phyloP scores from a whole-genome alignment of 257 asterid species.

The Coffea eugenioides region DNA sequence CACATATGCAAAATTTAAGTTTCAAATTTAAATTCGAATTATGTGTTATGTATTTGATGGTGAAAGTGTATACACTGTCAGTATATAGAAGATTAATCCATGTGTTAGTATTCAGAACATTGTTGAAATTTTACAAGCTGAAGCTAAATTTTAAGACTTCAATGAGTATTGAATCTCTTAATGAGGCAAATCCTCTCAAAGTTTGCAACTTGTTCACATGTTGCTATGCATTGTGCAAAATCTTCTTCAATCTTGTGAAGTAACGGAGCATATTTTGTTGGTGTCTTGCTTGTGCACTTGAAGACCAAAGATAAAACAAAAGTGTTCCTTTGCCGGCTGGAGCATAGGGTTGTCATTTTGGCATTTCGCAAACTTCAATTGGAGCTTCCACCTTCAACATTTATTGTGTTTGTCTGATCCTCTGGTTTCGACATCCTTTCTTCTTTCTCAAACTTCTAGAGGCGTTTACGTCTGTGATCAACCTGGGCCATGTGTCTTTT shows the following conservation, averaged over 20 bases:
- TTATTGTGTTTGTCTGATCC: not conserved
- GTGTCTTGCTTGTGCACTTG: not conserved
- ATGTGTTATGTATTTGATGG: no score
- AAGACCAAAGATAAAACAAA: not conserved
- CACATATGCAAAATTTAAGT: no score
- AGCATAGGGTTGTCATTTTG: not conserved
- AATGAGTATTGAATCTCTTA: not conserved
- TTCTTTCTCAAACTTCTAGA: not conserved
- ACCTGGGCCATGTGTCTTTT: not conserved
- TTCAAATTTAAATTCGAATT: no score
- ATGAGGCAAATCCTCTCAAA: not conserved
- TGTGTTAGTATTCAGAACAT: no score
- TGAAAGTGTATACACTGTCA: no score
- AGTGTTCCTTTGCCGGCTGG: conserved; percentile 17
- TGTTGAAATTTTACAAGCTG: not conserved
- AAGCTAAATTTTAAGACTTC: no score
- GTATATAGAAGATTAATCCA: not conserved
- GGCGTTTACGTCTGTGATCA: not conserved
- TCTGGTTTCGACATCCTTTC: not conserved
- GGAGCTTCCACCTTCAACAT: not conserved
- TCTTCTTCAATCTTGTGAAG: not conserved
- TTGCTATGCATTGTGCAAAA: not conserved
- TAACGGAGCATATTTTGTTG: not conserved
- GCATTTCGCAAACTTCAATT: not conserved
- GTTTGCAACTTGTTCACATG: no score